Base-by-base conservation (phyloP, 2,329 filamentous ascomycete genomes). In the Lizonia empirigonia region DNA sequence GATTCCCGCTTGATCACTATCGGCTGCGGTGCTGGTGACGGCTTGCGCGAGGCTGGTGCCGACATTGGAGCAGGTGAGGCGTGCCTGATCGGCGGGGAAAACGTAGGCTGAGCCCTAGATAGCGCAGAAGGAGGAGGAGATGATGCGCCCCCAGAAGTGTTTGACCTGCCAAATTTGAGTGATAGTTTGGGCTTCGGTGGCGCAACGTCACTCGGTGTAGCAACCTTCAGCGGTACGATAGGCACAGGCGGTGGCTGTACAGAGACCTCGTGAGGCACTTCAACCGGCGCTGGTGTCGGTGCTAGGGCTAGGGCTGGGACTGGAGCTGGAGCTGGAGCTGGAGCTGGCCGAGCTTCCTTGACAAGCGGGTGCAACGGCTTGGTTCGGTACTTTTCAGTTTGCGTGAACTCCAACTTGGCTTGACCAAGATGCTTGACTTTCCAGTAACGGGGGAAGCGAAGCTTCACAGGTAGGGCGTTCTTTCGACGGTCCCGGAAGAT, bases 401-500 rank as follows among this genome's bases (percentile, higher is more conserved):
- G 62, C 37, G 51, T 65, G 49, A 74, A 74, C 15, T 59, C 63
- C 29, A 74, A 13, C 23, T 56, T 36, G 37, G 55, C 82, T 60
- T 79, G 78, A 45, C 83, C 83, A 18, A 80, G 54, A 58, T 84
- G 74, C 59, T 79, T 70, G 23, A 78, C 77, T 47, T 72, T 77
- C 80, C 82, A 87, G 63, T 82, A 85, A 10, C 77, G 78, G 20
- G 84, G 85, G 49, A 80, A 79, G 52, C 76, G 77, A 42, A 87
- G 61, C 8, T 62, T 71, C n/a, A 85, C 73, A 16, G 74, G 69
- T 22, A 80, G 74, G 16, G 75, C 76, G 15, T 79, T 78, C n/a
- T 76, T 65, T 7, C 81, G 72, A 27, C 57, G 53, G 19, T 63
- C 45, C 23, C 81, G 76, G 58, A 82, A 86, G 13, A 87, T 67